Evolutionary conservation across 2,329 filamentous ascomycete genomes (phyloP), one percentile per base, ranked within the genome.

Genomic region (Aspergillus ustus): DNA sequence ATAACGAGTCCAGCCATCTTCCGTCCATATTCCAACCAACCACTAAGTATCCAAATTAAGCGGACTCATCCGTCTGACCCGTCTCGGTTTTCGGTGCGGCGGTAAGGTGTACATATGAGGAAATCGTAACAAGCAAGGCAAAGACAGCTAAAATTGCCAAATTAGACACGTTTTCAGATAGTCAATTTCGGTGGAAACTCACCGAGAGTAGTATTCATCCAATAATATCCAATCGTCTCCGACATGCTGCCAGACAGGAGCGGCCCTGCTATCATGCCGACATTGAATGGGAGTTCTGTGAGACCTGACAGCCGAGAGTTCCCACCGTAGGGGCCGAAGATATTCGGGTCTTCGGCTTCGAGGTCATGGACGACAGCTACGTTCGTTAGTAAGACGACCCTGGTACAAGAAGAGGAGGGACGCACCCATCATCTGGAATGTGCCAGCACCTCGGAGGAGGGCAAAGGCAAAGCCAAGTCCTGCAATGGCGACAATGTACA

Each of bases 271-370:
- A 72, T 64, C 46, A 69, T 45, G n/a, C 71, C 72, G 0, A 68
- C 20, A 9, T 59, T 69, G 40, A 66, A 72, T 11, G 63, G 52
- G 1, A 73, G 49, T 49, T 70, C 70, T 1, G 43, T 50, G 45
- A 74, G 59, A 4, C 66, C 68, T 9, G 68, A 70, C 1, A 62
- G 62, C 5, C 72, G 65, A 1, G 69, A 66, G 20, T 63, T 68
- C 2, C 70, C 72, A 15, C 70, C 71, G 43, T 70, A 60, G 5
- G 65, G 49, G 7, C 72, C 72, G 37, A 75, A 75, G 2, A 73
- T 59, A 7, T 61, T 59, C 0, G 68, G 69, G 7, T 70, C 37
- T 28, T 70, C 57, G 0, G 60, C 15, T 56, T 62, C 69, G 49
- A 54, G 67, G 31, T 40, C 67, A 7, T 70, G 63, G 2, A 66